Conservation (phyloP, 2,329 filamentous ascomycete species). For the Paraconiothyrium sp. region DNA sequence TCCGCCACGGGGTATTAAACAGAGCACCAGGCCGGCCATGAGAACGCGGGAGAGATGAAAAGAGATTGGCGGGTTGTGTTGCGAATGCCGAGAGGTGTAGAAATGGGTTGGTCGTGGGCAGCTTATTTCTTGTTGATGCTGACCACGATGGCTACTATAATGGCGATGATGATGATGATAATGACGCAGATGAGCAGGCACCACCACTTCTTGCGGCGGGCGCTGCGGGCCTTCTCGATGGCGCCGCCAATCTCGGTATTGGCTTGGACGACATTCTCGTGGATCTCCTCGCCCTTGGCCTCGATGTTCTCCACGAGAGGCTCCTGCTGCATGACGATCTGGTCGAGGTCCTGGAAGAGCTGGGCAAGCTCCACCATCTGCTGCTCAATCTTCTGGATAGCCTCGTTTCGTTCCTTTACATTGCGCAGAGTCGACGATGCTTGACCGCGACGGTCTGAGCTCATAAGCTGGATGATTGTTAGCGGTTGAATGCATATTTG, state of each 20-base stretch:
- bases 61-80: slow-evolving; percentile 24
- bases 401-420: slow-evolving; percentile 83
- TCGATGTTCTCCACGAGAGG: slow-evolving; percentile 82
- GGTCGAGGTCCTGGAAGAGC: slow-evolving; percentile 90
- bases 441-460: slow-evolving; percentile 81
- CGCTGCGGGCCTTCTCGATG: slow-evolving; percentile 75
- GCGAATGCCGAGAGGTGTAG: slow-evolving; percentile 13
- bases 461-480: slow-evolving; percentile 67
- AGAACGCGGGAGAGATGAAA: slow-evolving; percentile 28
- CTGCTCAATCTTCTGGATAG: slow-evolving; percentile 89
- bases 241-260: slow-evolving; percentile 86
- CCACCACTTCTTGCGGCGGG: slow-evolving; percentile 93
- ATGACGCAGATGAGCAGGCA: slow-evolving; percentile 76
- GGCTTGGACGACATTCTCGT: slow-evolving; percentile 83
- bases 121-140: slow-evolving; percentile 34
- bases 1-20: slow-evolving; percentile 32
- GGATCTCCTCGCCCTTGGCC: slow-evolving; percentile 84
- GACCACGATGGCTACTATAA: slow-evolving; percentile 51
- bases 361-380: slow-evolving; percentile 88
- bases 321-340: slow-evolving; percentile 86
- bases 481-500: slow-evolving; percentile 18
- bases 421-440: slow-evolving; percentile 81
- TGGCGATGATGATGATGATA: slow-evolving; percentile 49
- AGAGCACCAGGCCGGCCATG: slow-evolving; percentile 34
- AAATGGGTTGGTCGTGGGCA: neutral